Conservation (phyloP, 176 grass and related monocot genomes). For the Musa troglodytarum region DNA sequence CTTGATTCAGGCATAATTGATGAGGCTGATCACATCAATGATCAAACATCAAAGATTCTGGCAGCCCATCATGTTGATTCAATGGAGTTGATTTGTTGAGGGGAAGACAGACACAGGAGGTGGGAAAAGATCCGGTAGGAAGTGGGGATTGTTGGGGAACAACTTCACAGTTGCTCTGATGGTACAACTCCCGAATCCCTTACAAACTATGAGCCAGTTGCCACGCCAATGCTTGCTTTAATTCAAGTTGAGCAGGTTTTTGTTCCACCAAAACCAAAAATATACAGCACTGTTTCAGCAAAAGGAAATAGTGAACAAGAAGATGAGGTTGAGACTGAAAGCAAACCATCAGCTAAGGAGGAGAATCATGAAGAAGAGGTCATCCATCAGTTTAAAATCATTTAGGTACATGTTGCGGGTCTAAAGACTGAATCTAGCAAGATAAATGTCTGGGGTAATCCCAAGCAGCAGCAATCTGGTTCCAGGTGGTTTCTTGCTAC, state of each 20-base stretch:
- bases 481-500: conserved; percentile 91
- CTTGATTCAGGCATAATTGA: conserved; percentile 79
- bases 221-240: conserved; percentile 78
- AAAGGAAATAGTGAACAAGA: conserved; percentile 52
- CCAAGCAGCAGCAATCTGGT: conserved; percentile 70
- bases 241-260: conserved; percentile 97
- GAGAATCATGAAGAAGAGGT: conserved; percentile 41
- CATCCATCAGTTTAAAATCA: conserved; percentile 76
- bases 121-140: conserved; percentile 62
- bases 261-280: conserved; percentile 84
- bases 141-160: conserved; percentile 87
- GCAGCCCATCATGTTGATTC: conserved; percentile 95
- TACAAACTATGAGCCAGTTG: conserved; percentile 83
- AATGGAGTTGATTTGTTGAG: conserved; percentile 58
- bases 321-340: conserved; percentile 49
- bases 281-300: conserved; percentile 50
- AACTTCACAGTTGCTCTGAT: conserved; percentile 93
- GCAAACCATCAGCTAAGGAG: conserved; percentile 36
- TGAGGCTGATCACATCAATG: conserved; percentile 65
- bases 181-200: conserved; percentile 80
- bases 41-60: conserved; percentile 78
- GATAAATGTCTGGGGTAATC: conserved; percentile 60
- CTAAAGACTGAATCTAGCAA: conserved; percentile 77
- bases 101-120: conserved; percentile 36
- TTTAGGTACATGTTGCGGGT: conserved; percentile 83